Base-by-base conservation (phyloP, 2,329 filamentous ascomycete genomes). In the Aureobasidium vineae region DNA sequence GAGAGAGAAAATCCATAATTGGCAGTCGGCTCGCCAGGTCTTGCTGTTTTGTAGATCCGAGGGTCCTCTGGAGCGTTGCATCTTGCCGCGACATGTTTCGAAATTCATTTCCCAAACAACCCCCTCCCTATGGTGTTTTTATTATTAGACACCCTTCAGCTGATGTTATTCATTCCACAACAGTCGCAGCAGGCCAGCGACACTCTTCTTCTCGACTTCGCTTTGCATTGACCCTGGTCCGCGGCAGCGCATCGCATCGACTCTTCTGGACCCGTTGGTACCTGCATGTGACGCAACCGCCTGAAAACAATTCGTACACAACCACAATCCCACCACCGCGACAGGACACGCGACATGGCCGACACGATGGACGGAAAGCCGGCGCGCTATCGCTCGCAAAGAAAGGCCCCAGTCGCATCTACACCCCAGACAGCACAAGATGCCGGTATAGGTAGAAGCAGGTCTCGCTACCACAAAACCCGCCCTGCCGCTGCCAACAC, bases 341-440 rank as follows among this genome's bases (percentile, higher is more conserved):
- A 36, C 61, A 36, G 36, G 23, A 54, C 38, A 65, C 68, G 36
- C 73, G 75, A 63, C 59, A 64, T 64, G 61, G 49, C 61, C 8
- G 61, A 64, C 15, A 19, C 19, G 26, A 49, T 45, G 49, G 61
- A 64, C 1, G 38, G 16, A 63, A 86, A 84, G 72, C 82, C 85
- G 73, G 84, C 84, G 65, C 81, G 85, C 49, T 88, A 88, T 75
- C 80, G 84, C 69, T 85, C 84, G 36, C 83, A 86, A 65, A 78
- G 85, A 67, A 79, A 80, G 69, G 77, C 77, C 26, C 76, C 78
- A 64, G 47, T 66, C 63, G 45, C 63, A 28, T 38, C 54, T 8
- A 50, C 66, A 19, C 36, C 67, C 16, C 40, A 59, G 16, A 49
- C 60, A 15, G 19, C 43, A 45, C 33, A 67, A 28, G 63, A 67